These are phyloP conservation scores for Parastagonospora avenae DNA, from an alignment of 2,329 filamentous ascomycete genomes.

Conservation along the genomic window DNA sequence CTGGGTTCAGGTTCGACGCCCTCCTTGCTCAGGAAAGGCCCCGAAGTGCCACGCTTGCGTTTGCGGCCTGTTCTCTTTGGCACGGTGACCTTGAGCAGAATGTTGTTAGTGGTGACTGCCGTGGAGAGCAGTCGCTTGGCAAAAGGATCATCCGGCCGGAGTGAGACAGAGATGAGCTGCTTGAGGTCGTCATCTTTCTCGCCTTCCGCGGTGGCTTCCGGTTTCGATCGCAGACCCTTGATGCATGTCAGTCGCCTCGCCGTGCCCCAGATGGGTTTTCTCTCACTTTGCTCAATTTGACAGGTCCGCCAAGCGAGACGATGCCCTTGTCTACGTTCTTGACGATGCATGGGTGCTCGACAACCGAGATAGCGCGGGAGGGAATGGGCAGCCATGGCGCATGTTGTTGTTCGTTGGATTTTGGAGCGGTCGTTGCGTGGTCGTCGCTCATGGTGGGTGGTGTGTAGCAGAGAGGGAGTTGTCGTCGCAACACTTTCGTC, in stretches of 20 bases:
- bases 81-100: constrained; percentile 84
- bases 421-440: constrained; percentile 5
- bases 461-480: background rate
- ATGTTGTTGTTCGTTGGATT: constrained; percentile 9
- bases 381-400: constrained; percentile 59
- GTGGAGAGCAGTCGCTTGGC: constrained; percentile 79
- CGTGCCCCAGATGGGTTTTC: constrained; percentile 4
- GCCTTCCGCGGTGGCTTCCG: constrained; percentile 26
- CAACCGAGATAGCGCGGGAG: constrained; percentile 58
- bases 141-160: constrained; percentile 79
- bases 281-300: constrained; percentile 58
- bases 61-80: constrained; percentile 86
- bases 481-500: background rate
- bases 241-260: constrained; percentile 10
- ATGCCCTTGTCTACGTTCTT: constrained; percentile 68
- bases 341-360: constrained; percentile 72
- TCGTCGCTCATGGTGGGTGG: constrained; percentile 16
- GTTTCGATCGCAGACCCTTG: constrained; percentile 35
- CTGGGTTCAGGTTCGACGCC: constrained; percentile 6
- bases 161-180: constrained; percentile 67
- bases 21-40: constrained; percentile 59
- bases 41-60: constrained; percentile 77
- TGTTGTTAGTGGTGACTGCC: constrained; percentile 76
- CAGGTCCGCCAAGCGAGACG: constrained; percentile 64
- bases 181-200: constrained; percentile 47